Percentiles rank a stretch among this genome's conserved stretches.
Evolutionary conservation across 441 rosid species (phyloP).

Genomic region (Croton setiger): DNA sequence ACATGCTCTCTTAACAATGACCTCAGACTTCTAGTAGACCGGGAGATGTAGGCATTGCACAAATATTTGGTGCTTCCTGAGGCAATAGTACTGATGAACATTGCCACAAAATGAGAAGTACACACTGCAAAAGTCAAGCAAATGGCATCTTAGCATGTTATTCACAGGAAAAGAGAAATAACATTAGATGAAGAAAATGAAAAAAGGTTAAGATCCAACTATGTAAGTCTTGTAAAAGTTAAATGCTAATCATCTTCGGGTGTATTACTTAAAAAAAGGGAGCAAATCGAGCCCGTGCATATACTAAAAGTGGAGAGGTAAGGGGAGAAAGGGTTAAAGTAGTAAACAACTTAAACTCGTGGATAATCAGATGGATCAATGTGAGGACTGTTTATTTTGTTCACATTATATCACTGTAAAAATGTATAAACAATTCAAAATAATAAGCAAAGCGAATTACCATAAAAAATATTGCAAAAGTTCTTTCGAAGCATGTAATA

Average conservation of each 20-base stretch:
- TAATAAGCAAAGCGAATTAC: constrained; percentile 14
- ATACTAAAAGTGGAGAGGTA: background rate
- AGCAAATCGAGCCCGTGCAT: background rate
- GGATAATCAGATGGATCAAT: background rate
- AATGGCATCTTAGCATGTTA: constrained; percentile 21
- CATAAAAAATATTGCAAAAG: constrained; percentile 58
- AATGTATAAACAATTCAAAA: too few relatives aligned
- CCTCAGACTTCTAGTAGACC: constrained; percentile 86
- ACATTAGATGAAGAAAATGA: background rate
- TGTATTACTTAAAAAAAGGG: background rate
- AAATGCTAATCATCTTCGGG: constrained; percentile 6
- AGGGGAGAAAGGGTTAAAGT: background rate
- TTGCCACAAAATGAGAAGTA: constrained; percentile 82
- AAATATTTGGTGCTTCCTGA: constrained; percentile 40
- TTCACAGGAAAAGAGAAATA: background rate
- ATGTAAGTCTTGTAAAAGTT: background rate
- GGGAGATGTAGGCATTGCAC: constrained; percentile 80
- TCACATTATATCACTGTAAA: background rate
- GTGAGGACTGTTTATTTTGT: background rate
- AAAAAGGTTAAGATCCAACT: background rate
- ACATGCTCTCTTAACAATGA: constrained; percentile 81
- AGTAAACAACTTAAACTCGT: background rate
- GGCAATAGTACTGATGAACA: constrained; percentile 60
- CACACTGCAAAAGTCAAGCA: constrained; percentile 51
- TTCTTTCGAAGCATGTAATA: constrained; percentile 81